phyloP scores from a whole-genome alignment of 2,329 filamentous ascomycete species.

The Fusarium mexicanum region DNA sequence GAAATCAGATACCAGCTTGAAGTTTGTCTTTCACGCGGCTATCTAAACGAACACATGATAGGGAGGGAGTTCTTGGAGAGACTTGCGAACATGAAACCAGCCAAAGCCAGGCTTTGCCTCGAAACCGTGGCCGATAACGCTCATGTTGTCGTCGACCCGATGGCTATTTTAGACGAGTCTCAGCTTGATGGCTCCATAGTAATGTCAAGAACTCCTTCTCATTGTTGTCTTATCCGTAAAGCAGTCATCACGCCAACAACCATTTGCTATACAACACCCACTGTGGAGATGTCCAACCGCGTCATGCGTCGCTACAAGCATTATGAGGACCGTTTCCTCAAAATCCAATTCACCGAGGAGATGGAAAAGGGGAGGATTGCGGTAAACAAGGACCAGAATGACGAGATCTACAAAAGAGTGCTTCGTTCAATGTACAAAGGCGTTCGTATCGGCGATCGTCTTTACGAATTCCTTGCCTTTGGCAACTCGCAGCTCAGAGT shows the following conservation, averaged over 20 bases:
- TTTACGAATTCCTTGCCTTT: constrained; percentile 91
- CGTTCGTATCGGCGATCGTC: constrained; percentile 81
- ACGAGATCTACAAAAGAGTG: constrained; percentile 79
- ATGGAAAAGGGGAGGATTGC: constrained; percentile 67
- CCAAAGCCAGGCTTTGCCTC: constrained; percentile 72
- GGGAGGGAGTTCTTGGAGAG: constrained; percentile 71
- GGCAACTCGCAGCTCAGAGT: constrained; percentile 96
- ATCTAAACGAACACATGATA: constrained; percentile 81
- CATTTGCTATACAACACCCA: constrained; percentile 79
- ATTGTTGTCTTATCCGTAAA: constrained; percentile 80
- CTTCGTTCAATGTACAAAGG: constrained; percentile 78
- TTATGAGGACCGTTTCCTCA: constrained; percentile 80
- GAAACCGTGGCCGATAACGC: constrained; percentile 77
- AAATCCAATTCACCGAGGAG: constrained; percentile 92
- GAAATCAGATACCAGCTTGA: constrained; percentile 89
- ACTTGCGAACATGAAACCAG: constrained; percentile 58
- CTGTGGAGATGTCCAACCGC: constrained; percentile 87
- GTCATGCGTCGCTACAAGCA: constrained; percentile 79
- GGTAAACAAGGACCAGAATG: constrained; percentile 63
- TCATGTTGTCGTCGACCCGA: constrained; percentile 72
- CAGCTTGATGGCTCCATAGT: constrained; percentile 59
- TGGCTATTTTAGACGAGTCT: constrained; percentile 72
- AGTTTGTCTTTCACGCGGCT: constrained; percentile 84
- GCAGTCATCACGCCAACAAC: constrained; percentile 86
- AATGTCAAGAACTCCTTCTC: constrained; percentile 67